Conservation (phyloP, 129 eudicot genomes). For the Lactuca saligna region DNA sequence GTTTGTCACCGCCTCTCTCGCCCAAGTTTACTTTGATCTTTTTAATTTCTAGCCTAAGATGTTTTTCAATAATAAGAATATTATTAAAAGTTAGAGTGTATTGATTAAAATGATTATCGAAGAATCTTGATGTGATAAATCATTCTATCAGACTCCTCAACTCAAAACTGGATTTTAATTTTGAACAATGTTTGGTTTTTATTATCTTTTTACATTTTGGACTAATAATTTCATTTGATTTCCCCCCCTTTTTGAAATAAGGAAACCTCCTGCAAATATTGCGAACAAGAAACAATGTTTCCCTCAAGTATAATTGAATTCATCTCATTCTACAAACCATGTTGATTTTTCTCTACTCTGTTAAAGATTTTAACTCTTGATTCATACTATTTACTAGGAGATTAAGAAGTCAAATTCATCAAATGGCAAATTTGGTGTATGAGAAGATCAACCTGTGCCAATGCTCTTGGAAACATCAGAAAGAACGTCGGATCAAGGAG, state of each 20-base stretch:
- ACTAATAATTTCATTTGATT: slow-evolving; percentile 14
- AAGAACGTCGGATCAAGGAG: not conserved
- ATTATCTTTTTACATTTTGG: slow-evolving; percentile 1
- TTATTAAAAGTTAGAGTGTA: no score
- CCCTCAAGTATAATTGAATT: slow-evolving; percentile 36
- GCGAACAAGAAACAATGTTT: slow-evolving; percentile 40
- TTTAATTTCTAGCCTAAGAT: not conserved
- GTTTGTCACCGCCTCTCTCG: no score
- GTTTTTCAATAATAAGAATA: not conserved
- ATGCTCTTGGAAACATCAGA: slow-evolving; percentile 66
- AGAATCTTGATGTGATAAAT: not conserved
- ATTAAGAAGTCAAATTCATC: slow-evolving; percentile 35
- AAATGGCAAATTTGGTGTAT: slow-evolving; percentile 37
- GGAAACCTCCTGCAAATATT: slow-evolving; percentile 62
- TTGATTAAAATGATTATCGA: no score
- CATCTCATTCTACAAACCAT: not conserved
- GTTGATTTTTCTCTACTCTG: not conserved
- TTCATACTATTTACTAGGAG: slow-evolving; percentile 37
- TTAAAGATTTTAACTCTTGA: not conserved
- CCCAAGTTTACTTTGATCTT: not conserved
- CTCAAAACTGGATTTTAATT: not conserved
- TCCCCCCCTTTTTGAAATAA: slow-evolving; percentile 17
- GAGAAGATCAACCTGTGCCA: slow-evolving; percentile 63
- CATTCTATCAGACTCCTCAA: not conserved
- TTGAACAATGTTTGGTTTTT: not conserved